These are phyloP conservation scores for Euphorbia schlechtendalii DNA, from an alignment of 441 rosid species.

Conservation along the genomic window DNA sequence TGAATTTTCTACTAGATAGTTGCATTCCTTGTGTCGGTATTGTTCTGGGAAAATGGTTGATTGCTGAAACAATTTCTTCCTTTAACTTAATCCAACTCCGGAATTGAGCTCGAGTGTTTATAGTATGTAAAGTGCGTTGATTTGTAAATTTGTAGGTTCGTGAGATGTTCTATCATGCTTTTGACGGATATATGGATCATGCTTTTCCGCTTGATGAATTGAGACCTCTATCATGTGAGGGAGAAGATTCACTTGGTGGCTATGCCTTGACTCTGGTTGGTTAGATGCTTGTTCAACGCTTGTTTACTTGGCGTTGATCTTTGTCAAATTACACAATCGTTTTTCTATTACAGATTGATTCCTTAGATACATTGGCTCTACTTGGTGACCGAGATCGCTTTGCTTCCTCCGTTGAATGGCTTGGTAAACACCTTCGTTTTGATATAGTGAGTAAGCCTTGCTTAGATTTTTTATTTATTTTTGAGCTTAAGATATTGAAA, in stretches of 20 bases:
- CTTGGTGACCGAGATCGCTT: constrained; percentile 79
- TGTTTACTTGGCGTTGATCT: constrained; percentile 4
- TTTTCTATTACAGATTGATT: constrained; percentile 61
- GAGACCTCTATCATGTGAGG: constrained; percentile 77
- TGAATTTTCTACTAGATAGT: neutral
- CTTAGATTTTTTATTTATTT: neutral
- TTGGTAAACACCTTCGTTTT: constrained; percentile 95
- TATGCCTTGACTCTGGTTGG: constrained; percentile 91
- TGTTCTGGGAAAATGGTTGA: neutral
- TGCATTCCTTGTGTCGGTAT: neutral
- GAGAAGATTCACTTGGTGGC: constrained; percentile 94
- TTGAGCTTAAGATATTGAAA: constrained; percentile 12
- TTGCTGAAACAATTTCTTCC: too few species aligned
- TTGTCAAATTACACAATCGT: constrained; percentile 9
- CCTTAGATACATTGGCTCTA: constrained; percentile 83
- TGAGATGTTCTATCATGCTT: constrained; percentile 97
- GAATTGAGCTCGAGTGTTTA: neutral
- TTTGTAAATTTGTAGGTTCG: constrained; percentile 51
- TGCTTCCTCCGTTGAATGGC: constrained; percentile 83
- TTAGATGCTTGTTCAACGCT: neutral
- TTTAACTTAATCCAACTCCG: too few species aligned
- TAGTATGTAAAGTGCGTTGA: neutral
- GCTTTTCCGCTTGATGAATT: constrained; percentile 96
- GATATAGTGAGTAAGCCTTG: constrained; percentile 79
- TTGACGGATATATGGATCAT: constrained; percentile 90